Base-by-base conservation (phyloP, 768 basidiomycete species). In the Russula sp. region DNA sequence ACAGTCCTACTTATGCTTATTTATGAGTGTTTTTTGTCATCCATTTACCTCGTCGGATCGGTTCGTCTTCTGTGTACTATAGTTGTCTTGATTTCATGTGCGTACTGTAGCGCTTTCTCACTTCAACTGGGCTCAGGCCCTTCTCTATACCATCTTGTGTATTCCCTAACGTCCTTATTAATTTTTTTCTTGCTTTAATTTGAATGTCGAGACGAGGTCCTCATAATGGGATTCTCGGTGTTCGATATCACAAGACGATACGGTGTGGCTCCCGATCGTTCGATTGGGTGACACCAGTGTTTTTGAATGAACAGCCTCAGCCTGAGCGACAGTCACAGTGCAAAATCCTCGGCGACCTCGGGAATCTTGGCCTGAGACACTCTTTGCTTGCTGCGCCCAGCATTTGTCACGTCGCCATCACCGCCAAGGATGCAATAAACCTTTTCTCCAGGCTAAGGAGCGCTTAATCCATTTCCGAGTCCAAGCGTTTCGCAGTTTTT, bases 1-100 rank as follows among this genome's bases (percentile, higher is more conserved):
- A 69, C 52, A 69, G 68, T 61, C 68, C 68, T 67, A 68, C 68
- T 67, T 69, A 69, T 67, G 62, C 66, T 48, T 69, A 69, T 69
- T 61, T 67, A 69, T 67, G 57, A 67, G 50, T 52, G 51, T 56
- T 57, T n/a, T 32, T n/a, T 20, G 20, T 13, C 5, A 22, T 48
- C 11, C 40, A 46, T 44, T 26, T 24, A 18, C 40, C 16, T 5
- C 26, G 48, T 54, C 11, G 50, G 59, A 54, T 44, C 30, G 38
- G 18, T 57, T 24, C 22, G 54, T 40, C 40, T 26, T 16, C 2
- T 26, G 14, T 65, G 64, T 65, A 65, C 59, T 52, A 40, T 65
- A 65, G 38, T 11, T 3, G 16, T 49, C 22, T 56, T 61, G 38
- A 44, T 61, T 65, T 61, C 30, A 24, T 57, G 53, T 46, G 48